phyloP scores from a whole-genome alignment of 2,329 filamentous ascomycete species.

The Xylariaceae sp. region DNA sequence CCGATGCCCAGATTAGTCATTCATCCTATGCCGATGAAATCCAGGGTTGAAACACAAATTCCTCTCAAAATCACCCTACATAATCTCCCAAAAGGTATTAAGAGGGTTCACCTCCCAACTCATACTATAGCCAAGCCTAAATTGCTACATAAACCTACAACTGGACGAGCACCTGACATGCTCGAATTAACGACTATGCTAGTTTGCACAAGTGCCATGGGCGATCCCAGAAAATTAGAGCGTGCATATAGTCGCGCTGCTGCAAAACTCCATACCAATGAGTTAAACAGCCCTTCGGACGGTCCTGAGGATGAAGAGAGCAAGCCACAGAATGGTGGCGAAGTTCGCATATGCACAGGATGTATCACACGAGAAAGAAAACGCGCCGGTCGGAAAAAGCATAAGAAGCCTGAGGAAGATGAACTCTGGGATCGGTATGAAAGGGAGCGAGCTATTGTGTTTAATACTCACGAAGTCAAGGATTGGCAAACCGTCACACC shows the following conservation, averaged over 20 bases:
- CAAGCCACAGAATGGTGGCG: constrained; percentile 85
- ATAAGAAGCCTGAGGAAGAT: constrained; percentile 91
- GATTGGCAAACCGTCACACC: constrained; percentile 74
- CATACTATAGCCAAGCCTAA: constrained; percentile 96
- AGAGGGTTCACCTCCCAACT: constrained; percentile 82
- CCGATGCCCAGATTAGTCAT: constrained; percentile 58
- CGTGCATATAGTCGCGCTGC: constrained; percentile 69
- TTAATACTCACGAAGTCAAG: constrained; percentile 87
- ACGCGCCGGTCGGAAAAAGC: constrained; percentile 88
- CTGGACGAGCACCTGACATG: constrained; percentile 71
- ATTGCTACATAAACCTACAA: constrained; percentile 75
- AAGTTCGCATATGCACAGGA: constrained; percentile 88
- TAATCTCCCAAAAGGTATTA: constrained; percentile 75
- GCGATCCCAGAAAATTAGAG: constrained; percentile 68
- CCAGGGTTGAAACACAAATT: constrained; percentile 95
- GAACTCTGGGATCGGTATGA: constrained; percentile 84
- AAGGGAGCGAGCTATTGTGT: constrained; percentile 81
- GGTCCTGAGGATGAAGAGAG: constrained; percentile 67
- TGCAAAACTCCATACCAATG: constrained; percentile 47
- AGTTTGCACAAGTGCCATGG: constrained; percentile 92
- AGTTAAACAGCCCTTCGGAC: constrained; percentile 38
- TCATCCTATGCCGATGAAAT: constrained; percentile 76
- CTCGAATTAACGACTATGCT: constrained; percentile 81
- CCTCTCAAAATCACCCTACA: constrained; percentile 82
- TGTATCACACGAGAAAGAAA: constrained; percentile 93